These are phyloP conservation scores for Pestalotiopsis sp. DNA, from an alignment of 2,329 filamentous ascomycete genomes.

Conservation along the genomic window DNA sequence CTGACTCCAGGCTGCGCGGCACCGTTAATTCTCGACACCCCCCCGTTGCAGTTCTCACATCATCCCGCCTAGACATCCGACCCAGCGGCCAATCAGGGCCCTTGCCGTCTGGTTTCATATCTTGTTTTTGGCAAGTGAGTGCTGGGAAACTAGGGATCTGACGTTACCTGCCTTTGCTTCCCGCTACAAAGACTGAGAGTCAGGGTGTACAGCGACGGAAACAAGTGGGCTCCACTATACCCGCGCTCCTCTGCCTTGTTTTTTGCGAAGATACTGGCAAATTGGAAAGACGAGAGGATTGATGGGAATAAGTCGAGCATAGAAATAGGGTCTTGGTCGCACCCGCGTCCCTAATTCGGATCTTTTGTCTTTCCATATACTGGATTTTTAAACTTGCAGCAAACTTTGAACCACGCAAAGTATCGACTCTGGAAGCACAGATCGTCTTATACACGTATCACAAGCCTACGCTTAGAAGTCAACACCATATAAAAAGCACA, in stretches of 20 bases:
- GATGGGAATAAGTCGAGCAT: not conserved
- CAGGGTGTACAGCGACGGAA: not conserved
- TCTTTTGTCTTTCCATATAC: not conserved
- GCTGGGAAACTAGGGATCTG: not conserved
- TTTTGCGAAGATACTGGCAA: not conserved
- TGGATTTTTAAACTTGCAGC: not conserved
- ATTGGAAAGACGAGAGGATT: not conserved
- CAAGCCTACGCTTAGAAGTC: not conserved
- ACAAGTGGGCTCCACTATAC: not conserved
- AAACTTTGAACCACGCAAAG: not conserved
- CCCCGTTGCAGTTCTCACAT: conserved; percentile 2
- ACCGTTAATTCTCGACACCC: not conserved
- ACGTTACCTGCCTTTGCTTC: conserved; percentile 1
- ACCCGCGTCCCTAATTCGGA: not conserved
- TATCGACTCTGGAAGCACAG: not conserved
- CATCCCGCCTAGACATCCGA: conserved; percentile 1
- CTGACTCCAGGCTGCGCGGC: not conserved
- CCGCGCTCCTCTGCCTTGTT: conserved; percentile 5
- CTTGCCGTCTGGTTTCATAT: not conserved
- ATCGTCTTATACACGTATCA: not conserved
- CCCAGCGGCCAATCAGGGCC: not conserved
- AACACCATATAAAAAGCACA: not conserved
- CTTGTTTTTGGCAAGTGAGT: conserved; percentile 6
- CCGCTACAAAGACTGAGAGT: not conserved
- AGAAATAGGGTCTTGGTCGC: not conserved